Percentiles rank a stretch among this genome's conserved stretches.
These are phyloP conservation scores for Thraustotheca clavata DNA, from an alignment of 352 stramenopile species.

Conservation along the genomic window DNA sequence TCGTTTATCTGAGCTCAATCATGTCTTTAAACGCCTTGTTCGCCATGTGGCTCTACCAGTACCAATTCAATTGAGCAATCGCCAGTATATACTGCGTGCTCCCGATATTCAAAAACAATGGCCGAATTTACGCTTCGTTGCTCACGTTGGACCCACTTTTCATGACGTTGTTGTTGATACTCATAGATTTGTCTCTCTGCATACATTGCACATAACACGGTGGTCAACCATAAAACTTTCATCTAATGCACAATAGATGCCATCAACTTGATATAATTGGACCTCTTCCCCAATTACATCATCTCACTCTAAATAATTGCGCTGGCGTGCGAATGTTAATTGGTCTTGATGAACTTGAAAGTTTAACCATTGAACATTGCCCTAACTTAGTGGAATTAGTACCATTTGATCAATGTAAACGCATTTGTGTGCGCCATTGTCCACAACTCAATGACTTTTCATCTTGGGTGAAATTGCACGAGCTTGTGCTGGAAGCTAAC, in stretches of 20 bases:
- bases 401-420: background rate
- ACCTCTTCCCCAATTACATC: background rate
- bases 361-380: background rate
- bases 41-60: background rate
- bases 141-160: background rate
- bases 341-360: background rate
- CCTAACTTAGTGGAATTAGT: background rate
- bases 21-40: background rate
- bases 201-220: background rate
- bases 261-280: background rate
- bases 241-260: background rate
- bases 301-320: conserved; percentile 5
- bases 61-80: background rate
- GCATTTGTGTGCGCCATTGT: background rate
- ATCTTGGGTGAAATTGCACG: background rate
- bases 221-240: background rate
- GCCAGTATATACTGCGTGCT: background rate
- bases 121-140: background rate
- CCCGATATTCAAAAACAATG: background rate
- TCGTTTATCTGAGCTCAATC: background rate
- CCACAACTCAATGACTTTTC: background rate
- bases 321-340: background rate
- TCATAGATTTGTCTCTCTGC: background rate
- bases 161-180: background rate
- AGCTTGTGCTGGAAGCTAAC: background rate